A percentile compares a stretch with the other conserved stretches of the same genome.
phyloP scores from a whole-genome alignment of 73 alveolate species.

The Paramecium octaurelia region DNA sequence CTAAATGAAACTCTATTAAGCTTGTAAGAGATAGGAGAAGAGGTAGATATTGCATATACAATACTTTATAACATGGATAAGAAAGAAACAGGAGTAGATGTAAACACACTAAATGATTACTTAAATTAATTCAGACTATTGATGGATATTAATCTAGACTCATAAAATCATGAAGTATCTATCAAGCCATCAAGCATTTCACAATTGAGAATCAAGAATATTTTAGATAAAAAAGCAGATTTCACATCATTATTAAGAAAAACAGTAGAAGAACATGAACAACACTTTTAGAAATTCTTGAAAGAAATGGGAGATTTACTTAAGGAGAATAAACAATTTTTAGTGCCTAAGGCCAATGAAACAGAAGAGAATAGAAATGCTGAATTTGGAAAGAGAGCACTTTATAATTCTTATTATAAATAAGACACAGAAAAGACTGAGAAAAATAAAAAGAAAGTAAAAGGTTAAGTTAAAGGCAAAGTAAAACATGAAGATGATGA shows the following conservation, averaged over 20 bases:
- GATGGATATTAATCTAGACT: background rate
- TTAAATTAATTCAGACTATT: background rate
- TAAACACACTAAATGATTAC: background rate
- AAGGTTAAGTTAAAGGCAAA: constrained; percentile 17
- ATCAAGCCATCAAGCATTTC: background rate
- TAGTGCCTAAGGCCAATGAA: constrained; percentile 31
- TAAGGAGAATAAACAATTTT: constrained; percentile 25
- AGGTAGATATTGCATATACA: constrained; percentile 31
- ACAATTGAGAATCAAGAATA: constrained; percentile 6
- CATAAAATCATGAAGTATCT: background rate
- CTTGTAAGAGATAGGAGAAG: constrained; percentile 34
- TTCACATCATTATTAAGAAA: constrained; percentile 14
- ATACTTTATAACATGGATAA: background rate
- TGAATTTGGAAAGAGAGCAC: constrained; percentile 39
- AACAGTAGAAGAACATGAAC: constrained; percentile 45
- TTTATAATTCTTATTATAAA: constrained; percentile 31
- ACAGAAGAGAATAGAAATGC: constrained; percentile 20
- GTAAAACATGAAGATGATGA: constrained; percentile 40
- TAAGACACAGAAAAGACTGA: background rate
- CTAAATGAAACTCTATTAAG: constrained; percentile 27
- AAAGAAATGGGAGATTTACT: constrained; percentile 52
- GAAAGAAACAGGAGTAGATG: background rate
- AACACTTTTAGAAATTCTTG: constrained; percentile 8
- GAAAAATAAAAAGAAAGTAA: background rate
- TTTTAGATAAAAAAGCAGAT: constrained; percentile 41